phyloP scores from a whole-genome alignment of 2,329 filamentous ascomycete genomes.

The Ophiognomonia clavigignenti-juglandacearum region DNA sequence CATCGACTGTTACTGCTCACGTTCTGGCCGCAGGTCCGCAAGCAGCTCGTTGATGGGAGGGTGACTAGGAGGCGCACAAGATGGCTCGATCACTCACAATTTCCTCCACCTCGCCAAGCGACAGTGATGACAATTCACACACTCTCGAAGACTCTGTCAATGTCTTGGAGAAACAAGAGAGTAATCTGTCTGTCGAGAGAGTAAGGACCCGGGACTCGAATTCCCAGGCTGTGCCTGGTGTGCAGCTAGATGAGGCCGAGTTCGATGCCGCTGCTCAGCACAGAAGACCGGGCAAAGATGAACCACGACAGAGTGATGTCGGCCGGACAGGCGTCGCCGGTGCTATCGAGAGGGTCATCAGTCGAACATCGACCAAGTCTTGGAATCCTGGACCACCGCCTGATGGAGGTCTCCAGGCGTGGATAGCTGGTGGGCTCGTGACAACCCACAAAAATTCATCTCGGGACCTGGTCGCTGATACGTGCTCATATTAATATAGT shows the following conservation, averaged over 20 bases:
- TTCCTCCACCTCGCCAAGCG: too few species aligned
- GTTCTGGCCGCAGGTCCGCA: too few species aligned
- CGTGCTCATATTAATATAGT: conserved; percentile 20
- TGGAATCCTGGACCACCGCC: conserved; percentile 43
- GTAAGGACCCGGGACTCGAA: conserved; percentile 1
- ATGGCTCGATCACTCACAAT: too few species aligned
- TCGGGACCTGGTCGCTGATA: background rate
- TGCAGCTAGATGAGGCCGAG: background rate
- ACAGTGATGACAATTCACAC: too few species aligned
- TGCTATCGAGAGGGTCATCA: conserved; percentile 33
- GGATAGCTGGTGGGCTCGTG: conserved; percentile 36
- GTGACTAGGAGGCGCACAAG: too few species aligned
- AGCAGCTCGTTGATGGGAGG: too few species aligned
- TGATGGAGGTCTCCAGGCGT: conserved; percentile 44
- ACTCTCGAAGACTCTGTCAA: too few species aligned
- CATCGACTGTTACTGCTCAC: too few species aligned
- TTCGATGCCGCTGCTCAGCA: background rate
- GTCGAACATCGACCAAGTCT: conserved; percentile 34
- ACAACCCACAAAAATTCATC: too few species aligned
- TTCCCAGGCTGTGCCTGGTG: conserved; percentile 1
- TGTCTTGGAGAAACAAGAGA: conserved; percentile 1
- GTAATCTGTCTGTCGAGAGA: background rate
- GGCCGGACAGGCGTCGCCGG: conserved; percentile 22
- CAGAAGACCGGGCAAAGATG: background rate
- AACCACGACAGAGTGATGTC: conserved; percentile 8